Percentiles rank a stretch among this genome's conserved stretches.
Conservation (phyloP, 495 filamentous ascomycete species). For the Neurospora tetraspora region DNA sequence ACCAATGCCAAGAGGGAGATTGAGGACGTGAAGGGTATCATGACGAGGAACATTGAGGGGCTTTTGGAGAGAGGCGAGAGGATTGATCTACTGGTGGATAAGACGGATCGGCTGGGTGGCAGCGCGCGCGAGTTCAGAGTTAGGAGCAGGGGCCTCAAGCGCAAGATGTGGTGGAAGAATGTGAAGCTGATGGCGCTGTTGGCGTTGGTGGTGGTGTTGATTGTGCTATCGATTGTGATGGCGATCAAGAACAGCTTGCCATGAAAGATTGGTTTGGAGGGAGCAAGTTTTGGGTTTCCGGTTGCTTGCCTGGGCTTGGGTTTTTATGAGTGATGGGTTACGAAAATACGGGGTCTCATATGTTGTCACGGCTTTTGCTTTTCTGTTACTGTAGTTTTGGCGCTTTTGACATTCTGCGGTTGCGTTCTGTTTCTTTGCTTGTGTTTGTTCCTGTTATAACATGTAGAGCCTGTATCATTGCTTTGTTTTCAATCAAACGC, state of each 20-base stretch:
- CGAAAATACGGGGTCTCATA: neutral
- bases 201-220: constrained; percentile 68
- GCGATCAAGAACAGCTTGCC: constrained; percentile 26
- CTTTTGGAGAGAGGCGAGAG: constrained; percentile 89
- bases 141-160: constrained; percentile 71
- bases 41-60: constrained; percentile 98
- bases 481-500: neutral
- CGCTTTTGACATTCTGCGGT: neutral
- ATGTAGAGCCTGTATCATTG: neutral
- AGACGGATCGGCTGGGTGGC: constrained; percentile 84
- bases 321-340: neutral
- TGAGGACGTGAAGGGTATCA: constrained; percentile 86
- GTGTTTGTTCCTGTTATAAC: neutral
- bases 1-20: constrained; percentile 78
- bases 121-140: constrained; percentile 82
- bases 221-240: constrained; percentile 48
- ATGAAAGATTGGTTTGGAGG: constrained; percentile 2
- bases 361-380: neutral
- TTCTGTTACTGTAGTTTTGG: neutral
- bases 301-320: neutral
- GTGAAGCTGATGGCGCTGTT: constrained; percentile 84
- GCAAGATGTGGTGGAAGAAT: constrained; percentile 99
- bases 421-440: neutral
- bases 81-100: constrained; percentile 92
- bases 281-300: neutral